Base-by-base conservation (phyloP, 2,329 filamentous ascomycete species). In the Aspergillus luchuensis region DNA sequence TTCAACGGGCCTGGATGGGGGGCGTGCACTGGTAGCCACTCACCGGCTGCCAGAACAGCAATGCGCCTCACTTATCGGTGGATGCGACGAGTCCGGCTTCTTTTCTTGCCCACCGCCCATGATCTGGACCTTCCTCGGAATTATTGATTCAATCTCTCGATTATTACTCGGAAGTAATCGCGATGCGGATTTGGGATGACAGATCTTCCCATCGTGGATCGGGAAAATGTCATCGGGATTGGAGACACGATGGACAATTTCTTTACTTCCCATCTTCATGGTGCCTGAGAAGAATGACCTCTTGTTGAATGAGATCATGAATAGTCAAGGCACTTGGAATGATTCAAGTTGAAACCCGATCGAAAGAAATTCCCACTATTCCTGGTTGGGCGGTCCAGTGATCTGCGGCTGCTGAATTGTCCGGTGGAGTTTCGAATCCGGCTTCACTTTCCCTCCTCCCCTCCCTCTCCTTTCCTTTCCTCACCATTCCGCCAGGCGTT, bases 41-140 rank as follows among this genome's bases (percentile, higher is more conserved):
- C 59, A 65, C 53, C 39, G 59, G 49, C 47, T 59, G 64, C 64
- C 63, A 66, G 48, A 65, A 57, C 62, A 64, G 60, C 61, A 56
- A 55, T 49, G 17, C 63, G 65, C 65, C 65, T 67, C 65, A 67
- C 63, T 67, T 65, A 43, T 56, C 28, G 41, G 49, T 51, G 56
- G 60, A 57, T 58, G 56, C 50, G 58, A 60, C 51, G 11, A 50
- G 48, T 50, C 50, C 45, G 33, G 55, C 45, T 28, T 57, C 41
- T 17, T 55, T 50, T 43, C 45, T 33, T 13, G 30, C 11, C 21
- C 21, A 17, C 45, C 45, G 45, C 45, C 33, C 45, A 23, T 48
- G 45, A 23, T 39, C 23, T 47, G 23, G 39, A 21, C 36, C 11
- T 19, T 21, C 33, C 36, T 30, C 36, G 36, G 21, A 17, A 50